Percentiles rank a stretch among this genome's conserved stretches.
Conservation (phyloP, 2,329 filamentous ascomycete genomes). For the Talaromyces albobiverticillius region DNA sequence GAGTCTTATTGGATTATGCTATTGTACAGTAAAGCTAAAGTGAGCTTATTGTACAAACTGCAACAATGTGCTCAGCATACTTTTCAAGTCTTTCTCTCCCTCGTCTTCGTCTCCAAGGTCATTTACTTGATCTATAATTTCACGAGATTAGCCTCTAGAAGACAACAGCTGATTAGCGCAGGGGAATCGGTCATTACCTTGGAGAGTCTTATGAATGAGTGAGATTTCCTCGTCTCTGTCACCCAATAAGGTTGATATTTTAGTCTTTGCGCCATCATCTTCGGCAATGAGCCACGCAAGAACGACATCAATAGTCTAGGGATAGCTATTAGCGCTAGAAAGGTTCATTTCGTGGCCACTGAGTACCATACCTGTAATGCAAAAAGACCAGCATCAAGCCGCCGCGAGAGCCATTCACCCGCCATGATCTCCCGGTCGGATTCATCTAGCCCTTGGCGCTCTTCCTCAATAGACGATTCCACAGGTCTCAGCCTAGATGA, state of each 20-base stretch:
- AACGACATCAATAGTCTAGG: slow-evolving; percentile 71
- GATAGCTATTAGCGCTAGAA: slow-evolving; percentile 2
- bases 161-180: slow-evolving; percentile 13
- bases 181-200: slow-evolving; percentile 44
- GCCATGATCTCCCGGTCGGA: slow-evolving; percentile 62
- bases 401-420: slow-evolving; percentile 69
- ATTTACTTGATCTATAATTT: slow-evolving; percentile 56
- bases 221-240: slow-evolving; percentile 65
- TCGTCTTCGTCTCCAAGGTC: slow-evolving; percentile 56
- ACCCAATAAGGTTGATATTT: slow-evolving; percentile 62
- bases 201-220: slow-evolving; percentile 64
- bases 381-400: slow-evolving; percentile 82
- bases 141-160: not conserved
- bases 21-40: not conserved
- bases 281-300: slow-evolving; percentile 91
- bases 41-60: slow-evolving; percentile 31
- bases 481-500: slow-evolving; percentile 59
- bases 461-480: slow-evolving; percentile 60
- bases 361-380: slow-evolving; percentile 59
- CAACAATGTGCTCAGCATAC: slow-evolving; percentile 63
- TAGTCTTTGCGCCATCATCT: slow-evolving; percentile 69
- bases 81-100: slow-evolving; percentile 54
- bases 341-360: not conserved
- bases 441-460: slow-evolving; percentile 53
- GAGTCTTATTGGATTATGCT: not conserved